A percentile compares a stretch with the other conserved stretches of the same genome.
phyloP scores from a whole-genome alignment of 2,329 filamentous ascomycete species.

The Ceratocystis ficicola region DNA sequence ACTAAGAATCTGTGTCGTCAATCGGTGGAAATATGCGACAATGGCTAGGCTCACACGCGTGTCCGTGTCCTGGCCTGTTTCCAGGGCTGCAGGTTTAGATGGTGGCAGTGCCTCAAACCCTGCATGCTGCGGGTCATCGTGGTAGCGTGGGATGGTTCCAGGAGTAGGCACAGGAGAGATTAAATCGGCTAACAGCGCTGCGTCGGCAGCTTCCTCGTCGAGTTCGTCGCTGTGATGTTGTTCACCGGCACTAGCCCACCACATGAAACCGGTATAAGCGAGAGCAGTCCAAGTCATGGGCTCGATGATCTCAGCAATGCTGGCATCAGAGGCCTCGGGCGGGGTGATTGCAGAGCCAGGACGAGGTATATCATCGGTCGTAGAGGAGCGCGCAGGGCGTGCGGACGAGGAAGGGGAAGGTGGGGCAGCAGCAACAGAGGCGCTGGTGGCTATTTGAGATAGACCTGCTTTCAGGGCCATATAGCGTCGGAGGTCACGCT shows the following conservation, averaged over 20 bases:
- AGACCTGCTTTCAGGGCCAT: slow-evolving; percentile 55
- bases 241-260: slow-evolving; percentile 79
- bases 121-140: not conserved
- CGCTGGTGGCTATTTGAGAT: slow-evolving; percentile 31
- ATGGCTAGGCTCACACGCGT: slow-evolving; percentile 53
- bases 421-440: not conserved
- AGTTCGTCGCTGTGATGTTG: slow-evolving; percentile 49
- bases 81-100: not conserved
- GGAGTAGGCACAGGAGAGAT: slow-evolving; percentile 30
- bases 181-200: slow-evolving; percentile 41
- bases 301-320: slow-evolving; percentile 46
- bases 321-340: slow-evolving; percentile 32
- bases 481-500: slow-evolving; percentile 77
- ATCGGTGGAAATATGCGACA: slow-evolving; percentile 69
- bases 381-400: slow-evolving; percentile 7
- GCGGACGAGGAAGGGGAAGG: not conserved
- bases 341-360: slow-evolving; percentile 11
- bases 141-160: not conserved
- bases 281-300: slow-evolving; percentile 58
- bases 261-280: slow-evolving; percentile 74
- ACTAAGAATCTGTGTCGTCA: slow-evolving; percentile 54
- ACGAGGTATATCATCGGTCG: slow-evolving; percentile 19
- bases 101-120: not conserved
- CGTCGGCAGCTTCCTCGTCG: slow-evolving; percentile 45
- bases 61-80: slow-evolving; percentile 30